Conservation (phyloP, 2,329 filamentous ascomycete species). For the Periconia digitata region DNA sequence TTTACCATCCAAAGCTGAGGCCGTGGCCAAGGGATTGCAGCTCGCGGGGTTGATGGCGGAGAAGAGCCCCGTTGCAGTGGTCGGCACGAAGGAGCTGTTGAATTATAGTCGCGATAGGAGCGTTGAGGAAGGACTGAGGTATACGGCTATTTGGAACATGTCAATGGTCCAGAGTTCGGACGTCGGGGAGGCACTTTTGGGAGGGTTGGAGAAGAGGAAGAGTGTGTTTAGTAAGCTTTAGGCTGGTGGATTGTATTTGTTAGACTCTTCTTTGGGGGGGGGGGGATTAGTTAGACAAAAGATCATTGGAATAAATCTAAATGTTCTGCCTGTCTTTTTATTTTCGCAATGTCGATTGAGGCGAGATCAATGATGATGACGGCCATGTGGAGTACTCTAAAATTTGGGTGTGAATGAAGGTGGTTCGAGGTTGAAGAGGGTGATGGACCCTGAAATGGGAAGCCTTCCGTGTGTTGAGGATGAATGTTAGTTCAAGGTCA, state of each 20-base stretch:
- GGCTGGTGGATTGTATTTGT: neutral
- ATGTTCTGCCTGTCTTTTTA: no score
- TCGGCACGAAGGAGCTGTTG: constrained; percentile 84
- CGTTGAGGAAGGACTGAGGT: constrained; percentile 76
- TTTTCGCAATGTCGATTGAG: no score
- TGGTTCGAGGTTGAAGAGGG: neutral
- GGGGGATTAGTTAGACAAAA: no score
- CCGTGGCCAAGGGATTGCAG: constrained; percentile 60
- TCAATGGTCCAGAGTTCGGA: constrained; percentile 80
- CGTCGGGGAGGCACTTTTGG: constrained; percentile 71
- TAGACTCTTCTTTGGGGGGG: no score
- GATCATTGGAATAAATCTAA: no score
- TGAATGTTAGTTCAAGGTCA: no score
- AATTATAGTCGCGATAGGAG: constrained; percentile 79
- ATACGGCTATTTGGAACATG: constrained; percentile 86
- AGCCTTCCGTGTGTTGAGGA: no score
- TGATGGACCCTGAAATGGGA: no score
- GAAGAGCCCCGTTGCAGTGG: constrained; percentile 87
- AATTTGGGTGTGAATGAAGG: no score
- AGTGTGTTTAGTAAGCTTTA: constrained; percentile 85
- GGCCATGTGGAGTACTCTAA: no score
- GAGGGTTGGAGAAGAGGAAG: constrained; percentile 75
- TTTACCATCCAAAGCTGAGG: constrained; percentile 60
- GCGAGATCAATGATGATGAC: no score
- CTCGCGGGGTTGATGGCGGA: constrained; percentile 66